Evolutionary conservation across 768 basidiomycete species (phyloP), one percentile per base, ranked within the genome.

Genomic region (Tylopilus rubrobrunneus): DNA sequence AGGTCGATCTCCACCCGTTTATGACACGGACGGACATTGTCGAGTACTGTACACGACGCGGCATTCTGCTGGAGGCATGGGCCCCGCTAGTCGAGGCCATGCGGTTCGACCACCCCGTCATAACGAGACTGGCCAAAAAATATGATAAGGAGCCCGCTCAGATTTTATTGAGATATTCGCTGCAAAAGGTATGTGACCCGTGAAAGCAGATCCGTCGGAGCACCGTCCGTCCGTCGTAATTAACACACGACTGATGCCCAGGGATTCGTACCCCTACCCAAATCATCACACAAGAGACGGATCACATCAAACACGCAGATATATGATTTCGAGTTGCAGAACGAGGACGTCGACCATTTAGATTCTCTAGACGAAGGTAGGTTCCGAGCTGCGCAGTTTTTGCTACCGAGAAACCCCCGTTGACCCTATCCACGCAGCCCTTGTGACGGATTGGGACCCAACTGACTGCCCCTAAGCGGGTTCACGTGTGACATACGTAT

Each of bases 1-100:
- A 79, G 76, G 77, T 80, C 50, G 79, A 83, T 60, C 64, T 81
- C 23, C 79, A 89, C 68, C 88, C 86, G 2, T 90, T 86, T 67
- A 86, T 86, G 84, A 78, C 80, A 31, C 77, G 83, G 41, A 73
- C 70, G 19, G 80, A 84, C 45, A 80, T 87, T 45, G 84, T 89
- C 28, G 71, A 73, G 7, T 79, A 62, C 33, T 86, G 83, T 67
- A 73, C 73, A 49, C 66, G 79, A 55, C 72, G 81, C 59, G 76
- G 73, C 17, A 86, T 92, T 52, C 65, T 78, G 10, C 73, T 89
- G 10, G 81, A 88, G 75, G 87, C 83, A 48, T 60, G 76, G 52
- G 33, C 54, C 19, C 57, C 62, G 27, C 29, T 51, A 7, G 55
- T 56, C 14, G 47, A 80, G 11, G 85, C 79, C 2, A 73, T 82